A percentile compares a stretch with the other conserved stretches of the same genome.
These are phyloP conservation scores for Coccomyxa subellipsoidea DNA, from an alignment of 163 green algal species.

Conservation along the genomic window DNA sequence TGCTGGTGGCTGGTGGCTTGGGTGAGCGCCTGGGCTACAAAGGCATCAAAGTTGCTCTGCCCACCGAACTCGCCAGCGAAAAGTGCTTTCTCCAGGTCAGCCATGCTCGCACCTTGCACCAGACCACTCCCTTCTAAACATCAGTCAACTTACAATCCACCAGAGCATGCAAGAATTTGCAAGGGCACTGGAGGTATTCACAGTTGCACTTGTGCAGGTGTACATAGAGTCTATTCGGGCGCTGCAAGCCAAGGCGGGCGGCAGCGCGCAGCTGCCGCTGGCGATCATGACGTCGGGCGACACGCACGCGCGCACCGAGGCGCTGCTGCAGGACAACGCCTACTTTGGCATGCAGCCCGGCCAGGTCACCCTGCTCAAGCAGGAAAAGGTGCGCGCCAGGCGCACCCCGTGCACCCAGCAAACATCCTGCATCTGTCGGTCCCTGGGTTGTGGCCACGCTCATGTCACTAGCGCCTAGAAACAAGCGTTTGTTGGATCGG, in stretches of 20 bases:
- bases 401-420: neutral
- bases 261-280: constrained; percentile 67
- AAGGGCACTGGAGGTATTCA: no score
- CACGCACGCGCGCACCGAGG: constrained; percentile 83
- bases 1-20: constrained; percentile 96
- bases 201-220: no score
- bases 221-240: constrained; percentile 93
- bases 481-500: no score
- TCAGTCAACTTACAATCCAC: no score
- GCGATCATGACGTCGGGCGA: constrained; percentile 99
- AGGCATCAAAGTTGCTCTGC: constrained; percentile 93
- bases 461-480: no score
- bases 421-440: neutral
- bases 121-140: no score
- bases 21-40: constrained; percentile 94
- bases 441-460: no score
- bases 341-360: constrained; percentile 76
- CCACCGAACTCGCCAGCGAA: constrained; percentile 71
- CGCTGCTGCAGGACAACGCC: constrained; percentile 72
- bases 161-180: no score
- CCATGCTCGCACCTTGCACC: neutral
- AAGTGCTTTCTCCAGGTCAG: constrained; percentile 82
- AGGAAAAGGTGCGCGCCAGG: constrained; percentile 78
- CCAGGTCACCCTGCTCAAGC: constrained; percentile 68
- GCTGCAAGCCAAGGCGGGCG: constrained; percentile 28